Evolutionary conservation across 2,329 filamentous ascomycete species (phyloP).

Genomic region (Botrytis sinoallii): DNA sequence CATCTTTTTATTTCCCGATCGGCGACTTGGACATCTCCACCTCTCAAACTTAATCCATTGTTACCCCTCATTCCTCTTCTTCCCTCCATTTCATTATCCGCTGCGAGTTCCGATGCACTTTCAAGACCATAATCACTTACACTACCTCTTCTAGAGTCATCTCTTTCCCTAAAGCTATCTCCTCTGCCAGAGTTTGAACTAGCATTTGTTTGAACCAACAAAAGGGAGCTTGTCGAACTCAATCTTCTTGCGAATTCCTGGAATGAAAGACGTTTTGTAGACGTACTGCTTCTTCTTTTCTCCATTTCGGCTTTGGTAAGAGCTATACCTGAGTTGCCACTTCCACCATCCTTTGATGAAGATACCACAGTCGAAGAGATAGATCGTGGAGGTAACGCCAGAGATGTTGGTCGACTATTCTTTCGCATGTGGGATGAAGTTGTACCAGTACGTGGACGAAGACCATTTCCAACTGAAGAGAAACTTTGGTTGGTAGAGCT

Average conservation of each 20-base stretch:
- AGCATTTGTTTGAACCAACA: conserved; percentile 57
- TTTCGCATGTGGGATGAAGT: conserved; percentile 23
- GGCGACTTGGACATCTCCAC: background rate
- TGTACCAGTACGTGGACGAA: conserved; percentile 32
- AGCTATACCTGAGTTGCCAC: conserved; percentile 23
- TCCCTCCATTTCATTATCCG: background rate
- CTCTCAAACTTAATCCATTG: background rate
- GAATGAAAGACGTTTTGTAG: conserved; percentile 57
- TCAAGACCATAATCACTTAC: conserved; percentile 4
- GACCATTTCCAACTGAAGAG: conserved; percentile 13
- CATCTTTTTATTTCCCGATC: conserved; percentile 2
- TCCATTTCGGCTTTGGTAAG: conserved; percentile 26
- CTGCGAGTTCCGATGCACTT: background rate
- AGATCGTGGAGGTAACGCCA: conserved; percentile 33
- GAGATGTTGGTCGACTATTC: conserved; percentile 31
- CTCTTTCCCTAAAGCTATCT: conserved; percentile 28
- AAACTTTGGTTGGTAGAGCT: conserved; percentile 15
- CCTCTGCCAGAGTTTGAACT: conserved; percentile 32
- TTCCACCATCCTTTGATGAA: conserved; percentile 25
- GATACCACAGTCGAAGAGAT: conserved; percentile 30
- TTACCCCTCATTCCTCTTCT: background rate
- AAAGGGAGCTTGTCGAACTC: conserved; percentile 56
- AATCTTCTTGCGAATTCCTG: conserved; percentile 59
- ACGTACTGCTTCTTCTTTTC: conserved; percentile 52
- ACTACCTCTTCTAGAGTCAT: conserved; percentile 27